A percentile compares a stretch with the other conserved stretches of the same genome.
These are phyloP conservation scores for Myxozyma geophila DNA, from an alignment of 805 yeast species.

Conservation along the genomic window DNA sequence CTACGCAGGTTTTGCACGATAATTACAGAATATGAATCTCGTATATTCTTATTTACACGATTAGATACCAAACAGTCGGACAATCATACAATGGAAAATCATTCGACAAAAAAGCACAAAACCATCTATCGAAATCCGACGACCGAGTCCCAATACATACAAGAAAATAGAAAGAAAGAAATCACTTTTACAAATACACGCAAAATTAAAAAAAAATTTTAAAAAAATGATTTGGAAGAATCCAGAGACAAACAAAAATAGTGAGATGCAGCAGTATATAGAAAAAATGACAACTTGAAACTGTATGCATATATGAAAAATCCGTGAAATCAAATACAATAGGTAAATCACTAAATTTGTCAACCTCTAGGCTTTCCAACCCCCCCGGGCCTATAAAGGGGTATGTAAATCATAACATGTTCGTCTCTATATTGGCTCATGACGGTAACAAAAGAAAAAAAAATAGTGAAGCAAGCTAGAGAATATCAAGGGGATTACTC, in stretches of 20 bases:
- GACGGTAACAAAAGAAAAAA: not conserved
- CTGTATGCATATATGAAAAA: no score
- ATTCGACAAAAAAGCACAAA: not conserved
- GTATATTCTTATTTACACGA: not conserved
- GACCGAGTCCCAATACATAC: not conserved
- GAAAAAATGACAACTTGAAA: no score
- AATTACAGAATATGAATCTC: not conserved
- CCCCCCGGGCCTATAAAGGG: not conserved
- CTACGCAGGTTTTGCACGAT: no score
- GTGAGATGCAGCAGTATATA: no score
- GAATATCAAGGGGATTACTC: constrained; percentile 10
- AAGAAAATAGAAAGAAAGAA: not conserved
- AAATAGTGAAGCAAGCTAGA: not conserved
- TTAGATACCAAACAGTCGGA: not conserved
- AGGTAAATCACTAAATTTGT: no score
- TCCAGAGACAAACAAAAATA: not conserved
- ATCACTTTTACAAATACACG: not conserved
- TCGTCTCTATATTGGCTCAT: no score
- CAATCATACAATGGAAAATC: not conserved
- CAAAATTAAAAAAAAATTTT: not conserved
- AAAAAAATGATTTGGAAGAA: no score
- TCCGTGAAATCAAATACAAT: no score
- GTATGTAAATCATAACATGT: not conserved
- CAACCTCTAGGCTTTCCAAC: no score
- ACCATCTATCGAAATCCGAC: not conserved